Base-by-base conservation (phyloP, 2,329 filamentous ascomycete genomes). In the Pseudocercospora fuligena region DNA sequence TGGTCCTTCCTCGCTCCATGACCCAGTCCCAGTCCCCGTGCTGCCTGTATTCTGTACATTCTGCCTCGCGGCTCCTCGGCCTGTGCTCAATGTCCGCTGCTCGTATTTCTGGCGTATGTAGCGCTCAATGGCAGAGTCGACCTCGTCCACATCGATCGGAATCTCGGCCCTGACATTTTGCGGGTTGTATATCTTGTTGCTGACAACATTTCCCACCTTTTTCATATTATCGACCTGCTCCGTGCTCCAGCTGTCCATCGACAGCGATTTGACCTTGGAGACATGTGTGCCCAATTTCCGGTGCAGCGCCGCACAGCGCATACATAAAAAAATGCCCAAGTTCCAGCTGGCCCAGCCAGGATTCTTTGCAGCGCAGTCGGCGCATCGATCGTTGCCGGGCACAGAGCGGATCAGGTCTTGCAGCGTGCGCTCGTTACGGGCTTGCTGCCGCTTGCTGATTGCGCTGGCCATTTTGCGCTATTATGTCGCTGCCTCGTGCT, bases 191-290 rank as follows among this genome's bases (percentile, higher is more conserved):
- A 89, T 87, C 78, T 91, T 90, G 83, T 99, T 99, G 64, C 93
- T 96, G 47, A 88, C 86, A 58, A 85, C 81, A 77, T 99, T 99
- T 75, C 95, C 95, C 74, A 93, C 90, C 76, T 90, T 91, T 82
- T 92, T 95, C 95, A 99, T 99, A 76, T 90, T 94, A 92, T 99
- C 95, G 70, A 99, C 94, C 82, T 99, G 95, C 68, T 98, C 95
- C 76, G 90, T 90, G 58, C 92, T 89, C 95, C 95, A 99, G 73
- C 91, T 95, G 81, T 99, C 95, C 94, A 99, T 98, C 80, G 92
- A 98, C 82, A 99, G 81, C 43, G 94, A 98, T 81, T 99, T 99
- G 83, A 99, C 93, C 80, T 99, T 99, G 72, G 94, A 97, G 70
- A 99, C 93, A 80, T 99, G 95, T 47, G 95, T 98, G 68, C 95